A percentile compares a stretch with the other conserved stretches of the same genome.
These are phyloP conservation scores for Ophiostoma australiae DNA, from an alignment of 2,329 filamentous ascomycete genomes.

Conservation along the genomic window DNA sequence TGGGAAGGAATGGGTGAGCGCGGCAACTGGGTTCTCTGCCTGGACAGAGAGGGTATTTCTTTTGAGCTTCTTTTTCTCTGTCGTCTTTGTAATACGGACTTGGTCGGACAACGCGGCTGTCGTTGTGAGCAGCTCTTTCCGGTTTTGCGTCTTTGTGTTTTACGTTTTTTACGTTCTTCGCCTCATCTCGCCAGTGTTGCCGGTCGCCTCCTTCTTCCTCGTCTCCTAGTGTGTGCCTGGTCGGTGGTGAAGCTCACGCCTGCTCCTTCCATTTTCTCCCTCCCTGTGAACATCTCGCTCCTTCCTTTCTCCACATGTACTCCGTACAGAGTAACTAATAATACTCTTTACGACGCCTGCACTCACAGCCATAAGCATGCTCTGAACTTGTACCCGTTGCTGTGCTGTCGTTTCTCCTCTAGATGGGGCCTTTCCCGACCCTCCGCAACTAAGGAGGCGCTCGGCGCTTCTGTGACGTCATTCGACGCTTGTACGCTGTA, in stretches of 20 bases:
- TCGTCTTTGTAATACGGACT: not conserved
- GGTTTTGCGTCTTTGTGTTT: not conserved
- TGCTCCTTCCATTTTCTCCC: not conserved
- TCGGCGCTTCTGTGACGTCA: slow-evolving; percentile 12
- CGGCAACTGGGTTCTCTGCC: not conserved
- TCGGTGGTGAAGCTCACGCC: not conserved
- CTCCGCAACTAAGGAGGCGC: not conserved
- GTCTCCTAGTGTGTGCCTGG: not conserved
- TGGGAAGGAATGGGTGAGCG: not conserved
- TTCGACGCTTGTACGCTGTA: not conserved
- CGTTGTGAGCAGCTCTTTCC: not conserved
- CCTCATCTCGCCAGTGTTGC: not conserved
- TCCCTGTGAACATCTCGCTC: not conserved
- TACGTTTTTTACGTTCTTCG: no score
- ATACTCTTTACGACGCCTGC: not conserved
- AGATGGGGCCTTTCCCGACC: not conserved
- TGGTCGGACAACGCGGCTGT: not conserved
- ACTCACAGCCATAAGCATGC: not conserved
- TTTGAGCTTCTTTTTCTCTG: no score
- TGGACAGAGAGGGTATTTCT: not conserved
- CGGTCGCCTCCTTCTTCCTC: not conserved
- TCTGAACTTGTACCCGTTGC: not conserved
- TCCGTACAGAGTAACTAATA: not conserved
- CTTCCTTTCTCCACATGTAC: not conserved
- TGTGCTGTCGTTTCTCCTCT: slow-evolving; percentile 2